phyloP scores from a whole-genome alignment of 208 protist genomes.

The Paratrypanosoma confusum region DNA sequence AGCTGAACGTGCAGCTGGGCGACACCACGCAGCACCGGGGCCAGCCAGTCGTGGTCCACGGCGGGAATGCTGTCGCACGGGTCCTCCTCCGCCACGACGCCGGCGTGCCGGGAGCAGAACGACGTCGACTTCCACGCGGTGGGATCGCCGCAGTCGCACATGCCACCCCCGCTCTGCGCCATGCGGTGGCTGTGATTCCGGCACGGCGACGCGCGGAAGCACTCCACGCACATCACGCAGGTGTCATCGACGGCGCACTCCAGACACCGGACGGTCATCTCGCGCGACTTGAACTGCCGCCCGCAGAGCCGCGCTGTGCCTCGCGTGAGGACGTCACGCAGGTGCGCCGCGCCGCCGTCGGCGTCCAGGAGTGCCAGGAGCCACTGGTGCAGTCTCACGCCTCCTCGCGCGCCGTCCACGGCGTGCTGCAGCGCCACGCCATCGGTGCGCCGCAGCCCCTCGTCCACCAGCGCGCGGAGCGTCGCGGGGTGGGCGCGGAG shows the following conservation, averaged over 20 bases:
- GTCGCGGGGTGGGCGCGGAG: no score
- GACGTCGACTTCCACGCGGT: conserved; percentile 53
- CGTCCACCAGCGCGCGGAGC: no score
- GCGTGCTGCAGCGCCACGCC: no score
- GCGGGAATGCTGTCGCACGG: conserved; percentile 10
- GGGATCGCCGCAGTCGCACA: conserved; percentile 93
- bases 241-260: conserved; percentile 78
- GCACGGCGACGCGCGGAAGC: conserved; percentile 81
- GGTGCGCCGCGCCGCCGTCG: no score
- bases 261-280: conserved; percentile 75
- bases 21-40: conserved; percentile 24
- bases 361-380: no score
- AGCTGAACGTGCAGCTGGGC: no score
- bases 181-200: conserved; percentile 65
- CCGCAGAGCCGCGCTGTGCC: conserved; percentile 27
- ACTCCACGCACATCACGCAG: conserved; percentile 87
- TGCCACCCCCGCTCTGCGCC: conserved; percentile 51
- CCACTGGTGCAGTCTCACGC: no score
- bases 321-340: no score
- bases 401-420: no score
- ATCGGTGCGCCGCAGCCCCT: no score
- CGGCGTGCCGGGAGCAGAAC: conserved; percentile 53
- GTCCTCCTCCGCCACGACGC: conserved; percentile 17
- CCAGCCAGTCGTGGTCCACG: conserved; percentile 28
- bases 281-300: conserved; percentile 21